Evolutionary conservation across 495 filamentous ascomycete genomes (phyloP).

Genomic region (Neurospora intermedia): DNA sequence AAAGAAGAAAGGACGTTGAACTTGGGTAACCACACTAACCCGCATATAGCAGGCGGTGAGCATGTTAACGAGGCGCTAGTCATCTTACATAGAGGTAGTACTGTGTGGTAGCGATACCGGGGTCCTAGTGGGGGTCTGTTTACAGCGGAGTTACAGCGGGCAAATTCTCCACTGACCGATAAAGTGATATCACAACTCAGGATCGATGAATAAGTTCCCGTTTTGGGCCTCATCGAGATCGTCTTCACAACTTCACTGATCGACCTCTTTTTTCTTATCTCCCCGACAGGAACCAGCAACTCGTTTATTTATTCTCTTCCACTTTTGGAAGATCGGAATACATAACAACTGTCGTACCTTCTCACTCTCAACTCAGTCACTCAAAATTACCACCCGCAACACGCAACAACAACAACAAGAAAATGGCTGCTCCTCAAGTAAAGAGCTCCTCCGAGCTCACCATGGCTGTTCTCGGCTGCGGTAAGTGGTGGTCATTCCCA

Average conservation of each 20-base stretch:
- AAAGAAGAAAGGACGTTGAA: neutral
- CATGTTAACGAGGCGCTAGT: neutral
- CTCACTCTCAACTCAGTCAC: neutral
- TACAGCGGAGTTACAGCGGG: neutral
- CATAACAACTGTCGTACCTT: neutral
- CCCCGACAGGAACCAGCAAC: neutral
- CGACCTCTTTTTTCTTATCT: neutral
- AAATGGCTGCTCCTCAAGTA: conserved; percentile 13
- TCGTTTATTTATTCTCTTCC: neutral
- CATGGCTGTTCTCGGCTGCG: conserved; percentile 62
- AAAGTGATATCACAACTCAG: neutral
- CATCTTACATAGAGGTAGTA: neutral
- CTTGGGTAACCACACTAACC: neutral
- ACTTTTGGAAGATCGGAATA: neutral
- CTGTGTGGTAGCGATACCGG: neutral
- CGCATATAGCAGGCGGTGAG: neutral
- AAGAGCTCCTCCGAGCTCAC: conserved; percentile 42
- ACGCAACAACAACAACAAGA: conserved; percentile 7
- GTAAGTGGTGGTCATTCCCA: conserved; percentile 29
- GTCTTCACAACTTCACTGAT: neutral
- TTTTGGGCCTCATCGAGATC: neutral
- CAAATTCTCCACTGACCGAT: neutral
- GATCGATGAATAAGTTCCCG: neutral
- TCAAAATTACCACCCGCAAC: conserved; percentile 1
- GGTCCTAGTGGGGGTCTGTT: neutral